A percentile compares a stretch with the other conserved stretches of the same genome.
Conservation (phyloP, 1,284 basidiomycete species). For the Irpex lacteus region DNA sequence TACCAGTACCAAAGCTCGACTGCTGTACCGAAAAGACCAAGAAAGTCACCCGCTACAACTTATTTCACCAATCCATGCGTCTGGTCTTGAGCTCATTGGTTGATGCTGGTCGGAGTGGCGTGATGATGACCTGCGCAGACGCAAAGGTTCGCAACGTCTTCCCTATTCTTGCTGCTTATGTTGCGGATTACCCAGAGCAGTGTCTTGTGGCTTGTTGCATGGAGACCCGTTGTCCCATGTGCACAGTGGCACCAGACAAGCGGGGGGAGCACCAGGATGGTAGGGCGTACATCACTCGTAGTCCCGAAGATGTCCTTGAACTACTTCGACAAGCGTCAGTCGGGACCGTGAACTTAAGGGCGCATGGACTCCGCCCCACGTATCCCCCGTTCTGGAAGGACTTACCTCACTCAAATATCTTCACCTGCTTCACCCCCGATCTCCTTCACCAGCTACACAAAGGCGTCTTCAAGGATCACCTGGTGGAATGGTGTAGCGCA, state of each 20-base stretch:
- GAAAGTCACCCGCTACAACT: constrained; percentile 10
- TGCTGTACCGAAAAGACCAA: constrained; percentile 7
- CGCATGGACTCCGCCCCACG: constrained; percentile 11
- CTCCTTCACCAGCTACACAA: constrained; percentile 31
- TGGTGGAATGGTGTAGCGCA: constrained; percentile 23
- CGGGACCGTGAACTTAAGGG: neutral
- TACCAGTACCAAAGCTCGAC: constrained; percentile 17
- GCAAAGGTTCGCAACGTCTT: constrained; percentile 7
- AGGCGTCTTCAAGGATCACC: constrained; percentile 29
- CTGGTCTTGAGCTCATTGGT: constrained; percentile 15
- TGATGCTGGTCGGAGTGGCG: constrained; percentile 10
- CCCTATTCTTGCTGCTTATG: constrained; percentile 22
- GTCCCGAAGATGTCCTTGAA: constrained; percentile 6
- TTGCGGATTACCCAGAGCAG: constrained; percentile 26
- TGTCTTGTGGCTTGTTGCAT: constrained; percentile 23
- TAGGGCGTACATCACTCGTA: constrained; percentile 5
- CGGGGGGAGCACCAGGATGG: constrained; percentile 14
- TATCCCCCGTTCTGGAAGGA: constrained; percentile 28
- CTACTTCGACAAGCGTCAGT: neutral
- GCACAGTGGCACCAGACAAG: constrained; percentile 7
- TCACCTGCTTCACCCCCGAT: constrained; percentile 26
- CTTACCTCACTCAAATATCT: constrained; percentile 26
- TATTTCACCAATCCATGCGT: constrained; percentile 21
- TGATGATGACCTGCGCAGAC: constrained; percentile 19
- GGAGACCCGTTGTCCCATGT: constrained; percentile 21